phyloP scores from a whole-genome alignment of 140 eudicot genomes.

The Cichorium intybus region DNA sequence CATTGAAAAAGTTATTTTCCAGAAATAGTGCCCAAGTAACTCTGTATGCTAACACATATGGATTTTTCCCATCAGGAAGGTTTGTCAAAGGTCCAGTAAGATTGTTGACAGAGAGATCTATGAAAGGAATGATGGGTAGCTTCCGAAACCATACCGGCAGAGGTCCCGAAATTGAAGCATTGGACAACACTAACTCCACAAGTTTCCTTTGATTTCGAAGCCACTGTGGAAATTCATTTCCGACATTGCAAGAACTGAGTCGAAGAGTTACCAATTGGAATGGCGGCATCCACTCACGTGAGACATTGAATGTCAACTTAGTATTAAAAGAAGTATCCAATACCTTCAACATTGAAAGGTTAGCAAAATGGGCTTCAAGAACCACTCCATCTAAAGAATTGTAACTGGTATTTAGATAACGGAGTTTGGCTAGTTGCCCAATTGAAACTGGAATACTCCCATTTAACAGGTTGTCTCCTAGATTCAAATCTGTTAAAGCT shows the following conservation, averaged over 20 bases:
- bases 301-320: too few species aligned
- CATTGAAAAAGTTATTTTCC: slow-evolving; percentile 8
- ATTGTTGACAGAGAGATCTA: slow-evolving; percentile 18
- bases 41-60: too few species aligned
- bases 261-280: too few species aligned
- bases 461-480: too few species aligned
- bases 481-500: too few species aligned
- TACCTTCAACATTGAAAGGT: too few species aligned
- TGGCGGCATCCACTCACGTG: too few species aligned
- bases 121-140: background rate
- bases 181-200: background rate
- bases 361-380: background rate
- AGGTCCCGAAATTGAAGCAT: slow-evolving; percentile 12
- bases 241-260: too few species aligned
- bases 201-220: background rate
- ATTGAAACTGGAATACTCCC: slow-evolving; percentile 3
- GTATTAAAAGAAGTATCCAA: too few species aligned
- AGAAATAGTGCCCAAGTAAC: background rate
- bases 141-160: slow-evolving; percentile 15
- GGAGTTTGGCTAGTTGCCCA: background rate
- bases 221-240: too few species aligned
- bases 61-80: slow-evolving; percentile 7
- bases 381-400: slow-evolving; percentile 8
- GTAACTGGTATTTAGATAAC: background rate
- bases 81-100: background rate